Percentiles rank a stretch among this genome's conserved stretches.
phyloP scores from a whole-genome alignment of 2,329 filamentous ascomycete species.

The Diaporthe helianthi region DNA sequence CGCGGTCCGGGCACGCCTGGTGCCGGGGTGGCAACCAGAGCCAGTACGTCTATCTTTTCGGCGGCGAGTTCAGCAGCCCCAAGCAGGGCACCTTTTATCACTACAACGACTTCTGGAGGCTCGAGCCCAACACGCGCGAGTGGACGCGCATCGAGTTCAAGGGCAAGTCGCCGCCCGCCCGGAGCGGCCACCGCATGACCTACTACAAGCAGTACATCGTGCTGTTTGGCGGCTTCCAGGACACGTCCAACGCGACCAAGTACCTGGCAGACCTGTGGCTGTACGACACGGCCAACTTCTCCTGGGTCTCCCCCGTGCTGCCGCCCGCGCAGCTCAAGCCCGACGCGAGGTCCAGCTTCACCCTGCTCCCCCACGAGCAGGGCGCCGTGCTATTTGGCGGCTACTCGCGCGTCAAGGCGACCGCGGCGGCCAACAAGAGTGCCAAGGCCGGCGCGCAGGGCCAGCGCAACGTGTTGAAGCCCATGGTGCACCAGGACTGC shows the following conservation, averaged over 20 bases:
- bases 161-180: conserved; percentile 80
- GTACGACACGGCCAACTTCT: conserved; percentile 87
- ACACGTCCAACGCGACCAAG: conserved; percentile 92
- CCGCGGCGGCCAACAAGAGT: conserved; percentile 66
- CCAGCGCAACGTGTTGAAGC: conserved; percentile 78
- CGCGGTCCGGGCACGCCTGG: conserved; percentile 93
- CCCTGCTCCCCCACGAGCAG: conserved; percentile 86
- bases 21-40: conserved; percentile 83
- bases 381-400: conserved; percentile 92
- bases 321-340: conserved; percentile 85
- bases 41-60: conserved; percentile 88
- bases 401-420: conserved; percentile 88
- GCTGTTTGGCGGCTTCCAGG: conserved; percentile 95
- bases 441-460: conserved; percentile 66
- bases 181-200: conserved; percentile 94
- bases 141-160: conserved; percentile 87
- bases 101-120: conserved; percentile 97
- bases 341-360: conserved; percentile 90
- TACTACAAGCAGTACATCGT: conserved; percentile 97
- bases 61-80: conserved; percentile 94
- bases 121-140: conserved; percentile 84
- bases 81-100: conserved; percentile 99
- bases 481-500: conserved; percentile 91
- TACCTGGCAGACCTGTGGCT: conserved; percentile 95
- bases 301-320: conserved; percentile 80